Evolutionary conservation across 495 filamentous ascomycete genomes (phyloP).

Genomic region (Trichoderma virens): DNA sequence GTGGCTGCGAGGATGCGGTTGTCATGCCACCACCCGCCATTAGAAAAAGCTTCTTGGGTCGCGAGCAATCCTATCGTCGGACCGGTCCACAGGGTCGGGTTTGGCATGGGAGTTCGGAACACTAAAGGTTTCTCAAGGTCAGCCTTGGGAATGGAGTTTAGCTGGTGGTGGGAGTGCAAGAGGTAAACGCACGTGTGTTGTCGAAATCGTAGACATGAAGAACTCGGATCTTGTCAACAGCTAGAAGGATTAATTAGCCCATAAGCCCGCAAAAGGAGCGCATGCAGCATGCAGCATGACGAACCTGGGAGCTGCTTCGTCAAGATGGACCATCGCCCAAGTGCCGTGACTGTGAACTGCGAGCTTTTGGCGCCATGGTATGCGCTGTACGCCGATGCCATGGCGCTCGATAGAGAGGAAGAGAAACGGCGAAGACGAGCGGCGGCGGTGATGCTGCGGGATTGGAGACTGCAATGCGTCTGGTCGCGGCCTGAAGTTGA

Average conservation of each 20-base stretch:
- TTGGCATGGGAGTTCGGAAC: slow-evolving; percentile 84
- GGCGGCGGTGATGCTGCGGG: not conserved
- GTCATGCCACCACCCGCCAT: slow-evolving; percentile 98
- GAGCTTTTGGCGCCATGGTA: slow-evolving; percentile 3
- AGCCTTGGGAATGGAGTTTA: too few relatives aligned
- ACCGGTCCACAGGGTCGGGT: slow-evolving; percentile 77
- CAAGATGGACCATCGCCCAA: slow-evolving; percentile 74
- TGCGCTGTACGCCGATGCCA: slow-evolving; percentile 13
- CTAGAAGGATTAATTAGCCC: slow-evolving; percentile 26
- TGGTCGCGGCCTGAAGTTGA: not conserved
- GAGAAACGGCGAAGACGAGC: not conserved
- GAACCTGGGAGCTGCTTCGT: slow-evolving; percentile 59
- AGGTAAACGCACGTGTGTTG: slow-evolving; percentile 68
- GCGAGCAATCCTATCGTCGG: slow-evolving; percentile 68
- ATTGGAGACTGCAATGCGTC: not conserved
- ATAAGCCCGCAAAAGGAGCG: slow-evolving; percentile 12
- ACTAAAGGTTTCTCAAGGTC: slow-evolving; percentile 40
- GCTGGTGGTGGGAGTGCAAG: not conserved
- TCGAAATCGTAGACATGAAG: slow-evolving; percentile 99
- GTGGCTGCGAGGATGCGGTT: slow-evolving; percentile 75
- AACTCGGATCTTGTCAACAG: slow-evolving; percentile 58
- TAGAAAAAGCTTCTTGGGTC: slow-evolving; percentile 64
- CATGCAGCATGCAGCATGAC: slow-evolving; percentile 15
- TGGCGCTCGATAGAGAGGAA: not conserved
- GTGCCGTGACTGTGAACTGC: slow-evolving; percentile 56